Base-by-base conservation (phyloP, 2,329 filamentous ascomycete species). In the Cadophora luteo-olivacea region DNA sequence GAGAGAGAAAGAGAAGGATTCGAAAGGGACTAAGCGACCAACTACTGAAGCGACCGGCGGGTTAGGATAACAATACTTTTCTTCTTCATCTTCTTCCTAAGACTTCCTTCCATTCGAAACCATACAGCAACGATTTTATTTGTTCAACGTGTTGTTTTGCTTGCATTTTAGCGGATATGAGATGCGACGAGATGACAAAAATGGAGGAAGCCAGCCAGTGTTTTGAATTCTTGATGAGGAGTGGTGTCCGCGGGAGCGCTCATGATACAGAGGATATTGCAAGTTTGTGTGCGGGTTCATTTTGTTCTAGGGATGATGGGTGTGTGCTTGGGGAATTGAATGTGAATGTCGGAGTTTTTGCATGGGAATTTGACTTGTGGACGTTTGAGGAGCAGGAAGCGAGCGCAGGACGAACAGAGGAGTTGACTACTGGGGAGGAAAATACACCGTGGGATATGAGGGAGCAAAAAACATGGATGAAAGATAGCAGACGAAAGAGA, bases 131-230 rank as follows among this genome's bases (percentile, higher is more conserved):
- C 52, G 25, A 55, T 55, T 55, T 55, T 55, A 19, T 24, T 24
- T 55, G 52, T 33, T 58, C 24, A 22, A 48, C 25, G 32, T 60
- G 29, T 33, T 38, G 41, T 45, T 45, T 38, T 38, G 29, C 54
- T 33, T 38, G 33, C 33, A 58, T 58, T 58, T 58, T 25, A 58
- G 55, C 55, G 55, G 55, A 58, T 24, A 58, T 16, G 55, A 58
- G 55, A 58, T 14, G 55, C 38, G 55, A 58, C 38, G 32, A 38
- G n/a, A 41, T 19, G 32, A 58, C 9, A 33, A 58, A 38, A 58
- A 38, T 32, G 25, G 52, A 55, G 25, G 4, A 54, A 12, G 41
- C 41, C 41, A 45, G 45, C 6, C 45, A 49, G 45, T n/a, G 45
- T 49, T 49, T 55, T 29, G 8, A 29, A 32, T 55, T 55, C 12